Evolutionary conservation across 441 rosid species (phyloP), one percentile per base, ranked within the genome.

Genomic region (Pelargonium australe): DNA sequence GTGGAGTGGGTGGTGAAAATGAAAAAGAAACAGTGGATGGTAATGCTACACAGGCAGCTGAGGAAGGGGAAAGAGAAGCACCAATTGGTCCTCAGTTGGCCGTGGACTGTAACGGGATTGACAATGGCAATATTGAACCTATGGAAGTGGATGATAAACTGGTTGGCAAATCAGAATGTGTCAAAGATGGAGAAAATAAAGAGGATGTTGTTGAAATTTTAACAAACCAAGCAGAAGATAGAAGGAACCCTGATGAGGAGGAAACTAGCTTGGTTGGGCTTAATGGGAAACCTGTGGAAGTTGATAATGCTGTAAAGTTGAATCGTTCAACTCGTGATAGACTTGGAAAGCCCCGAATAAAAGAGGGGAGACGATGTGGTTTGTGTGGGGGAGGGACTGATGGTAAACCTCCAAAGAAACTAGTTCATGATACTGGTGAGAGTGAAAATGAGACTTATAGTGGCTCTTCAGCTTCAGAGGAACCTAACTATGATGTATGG

Each of bases 351-450:
- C 73, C 94, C 64, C 80, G 74, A 65, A 79, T 89, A 65, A 90
- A 87, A 78, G 96, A 86, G 70, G 92, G 96, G 31, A 89, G 99
- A 68, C 77, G 87, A 12, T 95, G 99, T 80, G 96, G 97, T 66
- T 88, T 95, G 72, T 95, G 99, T 75, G 98, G 98, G 63, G 89
- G 95, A 67, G 89, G 92, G 23, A 89, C 88, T 78, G 98, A 92
- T 83, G 97, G 98, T 57, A 92, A 83, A 79, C 99, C 83, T 69
- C 98, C 96, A 25, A 95, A 89, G 85, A 85, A 84, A 78, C 78
- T 86, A 84, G 64, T 79, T 44, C 94, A 83, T 43, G 86, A 88
- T 85, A 81, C 71, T 53, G 89, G 83, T 73, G 96, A 87, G n/a
- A 95, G 98, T 65, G 97, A 90, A 68, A 75, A 81, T 62, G 99